Evolutionary conservation across 306 rosid genomes (phyloP).

Genomic region (Elaeagnus macrophylla): DNA sequence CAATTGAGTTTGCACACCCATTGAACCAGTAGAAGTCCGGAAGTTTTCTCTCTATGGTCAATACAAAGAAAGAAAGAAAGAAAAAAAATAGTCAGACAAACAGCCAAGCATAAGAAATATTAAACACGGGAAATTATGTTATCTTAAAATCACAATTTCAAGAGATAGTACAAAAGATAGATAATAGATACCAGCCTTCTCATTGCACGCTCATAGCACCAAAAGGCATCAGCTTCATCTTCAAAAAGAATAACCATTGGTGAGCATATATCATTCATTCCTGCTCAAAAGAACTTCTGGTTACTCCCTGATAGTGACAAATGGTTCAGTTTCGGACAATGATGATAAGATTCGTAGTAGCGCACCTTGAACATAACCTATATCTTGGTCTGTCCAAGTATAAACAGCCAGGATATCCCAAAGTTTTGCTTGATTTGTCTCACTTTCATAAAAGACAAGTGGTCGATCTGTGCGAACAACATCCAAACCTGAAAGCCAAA

Average conservation of each 20-base stretch:
- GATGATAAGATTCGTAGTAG: slow-evolving; percentile 7
- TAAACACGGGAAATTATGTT: background rate
- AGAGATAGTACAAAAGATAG: background rate
- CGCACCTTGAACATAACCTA: slow-evolving; percentile 91
- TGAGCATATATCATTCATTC: slow-evolving; percentile 97
- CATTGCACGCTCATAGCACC: slow-evolving; percentile 96
- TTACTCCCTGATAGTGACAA: slow-evolving; percentile 18
- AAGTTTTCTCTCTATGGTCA: slow-evolving; percentile 78
- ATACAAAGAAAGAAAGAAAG: slow-evolving; percentile 26
- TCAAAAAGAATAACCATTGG: slow-evolving; percentile 76
- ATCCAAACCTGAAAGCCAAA: slow-evolving; percentile 65
- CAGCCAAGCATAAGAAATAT: too few relatives aligned
- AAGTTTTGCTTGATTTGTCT: slow-evolving; percentile 79
- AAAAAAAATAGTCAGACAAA: slow-evolving; percentile 13
- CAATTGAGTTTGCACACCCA: slow-evolving; percentile 93
- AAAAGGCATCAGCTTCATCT: slow-evolving; percentile 75
- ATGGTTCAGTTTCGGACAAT: slow-evolving; percentile 11
- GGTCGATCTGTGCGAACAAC: slow-evolving; percentile 82
- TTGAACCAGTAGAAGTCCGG: slow-evolving; percentile 57
- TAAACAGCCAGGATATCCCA: slow-evolving; percentile 79
- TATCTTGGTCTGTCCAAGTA: slow-evolving; percentile 82
- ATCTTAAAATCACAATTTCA: too few relatives aligned
- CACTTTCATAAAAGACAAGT: slow-evolving; percentile 73
- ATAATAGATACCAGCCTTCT: slow-evolving; percentile 67
- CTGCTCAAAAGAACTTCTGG: slow-evolving; percentile 32